Conservation (phyloP, 2,329 filamentous ascomycete species). For the Aureobasidium sp. region DNA sequence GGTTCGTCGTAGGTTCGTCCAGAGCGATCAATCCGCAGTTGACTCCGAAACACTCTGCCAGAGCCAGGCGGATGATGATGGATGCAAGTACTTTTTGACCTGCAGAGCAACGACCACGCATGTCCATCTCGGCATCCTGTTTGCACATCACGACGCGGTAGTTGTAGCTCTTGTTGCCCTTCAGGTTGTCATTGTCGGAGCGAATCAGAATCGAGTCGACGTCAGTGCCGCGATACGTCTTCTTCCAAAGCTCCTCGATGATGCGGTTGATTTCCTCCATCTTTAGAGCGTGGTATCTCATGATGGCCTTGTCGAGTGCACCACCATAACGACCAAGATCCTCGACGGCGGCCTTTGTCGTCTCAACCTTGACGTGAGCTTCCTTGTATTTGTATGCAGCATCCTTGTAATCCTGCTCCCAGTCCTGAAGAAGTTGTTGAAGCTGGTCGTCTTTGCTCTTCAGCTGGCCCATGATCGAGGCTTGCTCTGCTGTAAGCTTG, state of each 20-base stretch:
- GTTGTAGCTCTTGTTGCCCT: constrained; percentile 79
- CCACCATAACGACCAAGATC: constrained; percentile 75
- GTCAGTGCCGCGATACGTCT: constrained; percentile 93
- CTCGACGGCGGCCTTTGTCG: constrained; percentile 81
- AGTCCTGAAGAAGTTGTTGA: constrained; percentile 63
- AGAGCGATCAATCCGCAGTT: constrained; percentile 95
- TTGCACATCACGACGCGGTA: constrained; percentile 98
- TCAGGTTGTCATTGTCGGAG: constrained; percentile 72
- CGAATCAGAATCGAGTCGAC: constrained; percentile 94
- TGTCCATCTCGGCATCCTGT: constrained; percentile 96
- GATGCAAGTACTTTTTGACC: constrained; percentile 93
- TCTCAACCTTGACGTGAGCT: constrained; percentile 80
- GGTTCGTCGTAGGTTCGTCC: constrained; percentile 94
- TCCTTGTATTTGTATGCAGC: constrained; percentile 75
- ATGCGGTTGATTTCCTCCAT: constrained; percentile 98
- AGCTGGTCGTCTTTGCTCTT: constrained; percentile 80
- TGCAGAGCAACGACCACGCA: constrained; percentile 93
- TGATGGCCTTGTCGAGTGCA: constrained; percentile 90
- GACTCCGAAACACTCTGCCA: constrained; percentile 92
- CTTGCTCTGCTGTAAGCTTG: constrained; percentile 62
- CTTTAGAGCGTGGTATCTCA: constrained; percentile 92
- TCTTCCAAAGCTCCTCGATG: constrained; percentile 92
- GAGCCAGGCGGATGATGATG: constrained; percentile 92
- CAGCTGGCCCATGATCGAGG: constrained; percentile 67
- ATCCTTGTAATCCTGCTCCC: constrained; percentile 78